Base-by-base conservation (phyloP, 2,329 filamentous ascomycete species). In the Colletotrichum liaoningense region DNA sequence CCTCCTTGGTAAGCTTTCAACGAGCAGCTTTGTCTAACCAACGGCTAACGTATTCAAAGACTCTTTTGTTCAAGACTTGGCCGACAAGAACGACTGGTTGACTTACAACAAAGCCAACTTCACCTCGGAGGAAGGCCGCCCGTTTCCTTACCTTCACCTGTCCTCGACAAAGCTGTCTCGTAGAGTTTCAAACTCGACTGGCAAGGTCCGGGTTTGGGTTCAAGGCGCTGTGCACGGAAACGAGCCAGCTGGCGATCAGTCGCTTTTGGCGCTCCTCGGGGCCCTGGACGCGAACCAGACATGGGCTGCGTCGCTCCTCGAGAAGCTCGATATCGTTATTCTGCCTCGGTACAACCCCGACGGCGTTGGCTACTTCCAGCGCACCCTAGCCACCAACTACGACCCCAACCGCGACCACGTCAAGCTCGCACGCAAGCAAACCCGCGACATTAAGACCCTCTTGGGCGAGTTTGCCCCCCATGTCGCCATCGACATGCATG, bases 331-430 rank as follows among this genome's bases (percentile, higher is more conserved):
- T 4, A 76, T 82, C 0, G 62, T 81, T 1, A 52, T 82, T 5
- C 57, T 81, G 14, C 80, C 79, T 0, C 79, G 80, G 1, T 82
- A 82, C 57, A 82, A 82, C 54, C 79, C 80, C 0, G 80, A 82
- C n/a, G 80, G 80, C 1, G 79, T 81, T 2, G 79, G 75, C 35
- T 82, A 82, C 67, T 82, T 81, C 72, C 80, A 82, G 75, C 78
- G 80, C 7, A 74, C 67, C 0, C 70, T 82, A 1, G 76, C 80
- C 0, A 77, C 78, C 1, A 80, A 79, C 65, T 80, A 78, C 14
- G 80, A 82, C 35, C 80, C 80, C 1, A 82, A 82, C 69, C 78
- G 80, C 3, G 80, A 82, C 24, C 80, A 81, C 28, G 75, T 77
- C 8, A 82, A 81, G 55, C 77, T 82, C 8, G 80, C 78, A 2